phyloP scores from a whole-genome alignment of 257 asterid species.

The Primulina huaijiensis region DNA sequence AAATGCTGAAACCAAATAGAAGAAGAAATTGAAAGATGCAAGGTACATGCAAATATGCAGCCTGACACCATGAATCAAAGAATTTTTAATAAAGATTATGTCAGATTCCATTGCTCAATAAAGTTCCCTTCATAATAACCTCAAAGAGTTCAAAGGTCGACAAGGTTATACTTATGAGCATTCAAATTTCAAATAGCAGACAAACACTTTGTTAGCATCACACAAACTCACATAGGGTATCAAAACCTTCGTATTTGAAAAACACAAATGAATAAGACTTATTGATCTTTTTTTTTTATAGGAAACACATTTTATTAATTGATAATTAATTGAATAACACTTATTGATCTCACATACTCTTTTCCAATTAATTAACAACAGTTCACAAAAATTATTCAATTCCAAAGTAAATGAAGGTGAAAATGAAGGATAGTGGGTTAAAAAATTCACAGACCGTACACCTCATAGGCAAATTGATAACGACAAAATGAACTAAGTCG shows the following conservation, averaged over 20 bases:
- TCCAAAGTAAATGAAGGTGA: neutral
- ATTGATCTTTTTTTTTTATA: too few species aligned
- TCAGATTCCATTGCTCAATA: neutral
- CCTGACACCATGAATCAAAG: neutral
- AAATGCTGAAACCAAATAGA: neutral
- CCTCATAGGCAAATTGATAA: neutral
- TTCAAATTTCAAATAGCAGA: neutral
- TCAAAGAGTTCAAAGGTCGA: conserved; percentile 11
- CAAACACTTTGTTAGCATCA: neutral
- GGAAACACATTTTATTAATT: too few species aligned
- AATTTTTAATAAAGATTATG: conserved; percentile 1
- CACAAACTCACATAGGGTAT: neutral
- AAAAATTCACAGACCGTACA: neutral
- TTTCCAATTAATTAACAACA: neutral
- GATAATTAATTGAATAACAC: neutral
- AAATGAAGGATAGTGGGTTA: neutral
- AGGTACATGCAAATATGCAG: neutral
- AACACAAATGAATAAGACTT: neutral
- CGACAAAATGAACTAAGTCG: conserved; percentile 2
- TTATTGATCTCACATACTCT: neutral
- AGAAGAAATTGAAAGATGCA: neutral
- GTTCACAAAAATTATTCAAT: neutral
- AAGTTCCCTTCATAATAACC: neutral
- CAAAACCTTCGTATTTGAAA: too few species aligned
- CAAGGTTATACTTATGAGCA: neutral